A percentile compares a stretch with the other conserved stretches of the same genome.
Evolutionary conservation across 805 yeast genomes (phyloP).

Genomic region (Myxozyma udenii): DNA sequence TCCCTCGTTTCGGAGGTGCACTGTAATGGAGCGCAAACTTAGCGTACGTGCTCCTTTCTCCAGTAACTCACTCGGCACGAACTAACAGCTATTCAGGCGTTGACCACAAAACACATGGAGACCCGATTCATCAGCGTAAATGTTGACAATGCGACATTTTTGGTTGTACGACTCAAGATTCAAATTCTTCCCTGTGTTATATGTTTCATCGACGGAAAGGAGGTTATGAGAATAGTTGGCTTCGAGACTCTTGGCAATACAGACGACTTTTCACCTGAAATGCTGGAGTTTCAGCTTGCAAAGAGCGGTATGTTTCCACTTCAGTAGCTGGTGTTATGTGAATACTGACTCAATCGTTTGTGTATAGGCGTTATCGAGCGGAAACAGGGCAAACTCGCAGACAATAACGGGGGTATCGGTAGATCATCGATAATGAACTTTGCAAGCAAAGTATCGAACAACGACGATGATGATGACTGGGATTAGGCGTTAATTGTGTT

Average conservation of each 20-base stretch:
- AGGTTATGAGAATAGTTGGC: conserved; percentile 61
- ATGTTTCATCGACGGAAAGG: conserved; percentile 58
- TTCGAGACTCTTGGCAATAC: conserved; percentile 56
- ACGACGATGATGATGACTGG: conserved; percentile 21
- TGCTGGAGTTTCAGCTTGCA: conserved; percentile 46
- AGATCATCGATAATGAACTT: neutral
- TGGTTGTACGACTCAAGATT: conserved; percentile 59
- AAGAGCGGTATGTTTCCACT: conserved; percentile 20
- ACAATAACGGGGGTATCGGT: neutral
- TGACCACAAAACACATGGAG: conserved; percentile 59
- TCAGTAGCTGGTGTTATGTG: neutral
- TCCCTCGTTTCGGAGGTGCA: conserved; percentile 59
- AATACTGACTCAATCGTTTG: neutral
- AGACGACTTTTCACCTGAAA: conserved; percentile 47
- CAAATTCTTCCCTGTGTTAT: conserved; percentile 71
- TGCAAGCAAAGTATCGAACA: conserved; percentile 1
- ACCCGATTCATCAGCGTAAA: conserved; percentile 52
- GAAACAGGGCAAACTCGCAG: conserved; percentile 17
- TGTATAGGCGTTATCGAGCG: conserved; percentile 17
- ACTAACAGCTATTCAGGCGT: conserved; percentile 30
- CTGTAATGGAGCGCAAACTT: conserved; percentile 42
- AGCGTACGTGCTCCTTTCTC: neutral
- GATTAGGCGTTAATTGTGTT: too few species aligned
- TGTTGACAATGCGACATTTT: conserved; percentile 68
- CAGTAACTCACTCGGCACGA: neutral